Evolutionary conservation across 106 monocot species (phyloP), one percentile per base, ranked within the genome.

Genomic region (Phalaenopsis equestris): DNA sequence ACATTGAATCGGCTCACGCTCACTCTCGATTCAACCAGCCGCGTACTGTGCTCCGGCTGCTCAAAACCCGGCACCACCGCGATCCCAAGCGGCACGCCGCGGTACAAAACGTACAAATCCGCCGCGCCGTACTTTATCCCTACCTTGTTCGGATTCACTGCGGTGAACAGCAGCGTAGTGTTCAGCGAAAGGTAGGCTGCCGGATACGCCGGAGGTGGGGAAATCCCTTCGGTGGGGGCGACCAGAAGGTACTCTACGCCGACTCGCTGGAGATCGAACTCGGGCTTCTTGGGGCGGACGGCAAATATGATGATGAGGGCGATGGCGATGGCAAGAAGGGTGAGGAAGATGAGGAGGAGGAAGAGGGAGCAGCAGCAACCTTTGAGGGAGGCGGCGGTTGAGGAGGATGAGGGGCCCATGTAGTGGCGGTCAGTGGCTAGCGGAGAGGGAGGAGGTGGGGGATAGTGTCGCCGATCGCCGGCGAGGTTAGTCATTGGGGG

Each of bases 291-390:
- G 24, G 93, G 90, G 64, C 83, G 83, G 75, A 93, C 86, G 73
- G 70, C 90, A 47, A 95, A 90, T 56, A 87, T 83, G 78, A 95
- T 75, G 78, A 89, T 76, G 80, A 95, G 92, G 65, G 74, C 80
- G 23, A 81, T 79, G 77, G 90, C 95, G 75, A 90, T 65, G 49
- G 84, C 85, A 67, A 92, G 86, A 73, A 92, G 89, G 56, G 86
- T 89, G 67, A 95, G 90, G 89, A 95, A 86, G 19, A 72, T 87
- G 73, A 95, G 86, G 65, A 95, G 87, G 73, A 95, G 90, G 90
- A 95, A 88, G 85, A 95, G 82, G 85, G 90, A 95, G 89, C 90
- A 95, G 86, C 92, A 92, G 90, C 95, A 95, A 75, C 87, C 85
- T 72, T 90, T 92, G 58, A 95, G 70, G 42, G 94, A 92, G 23